These are phyloP conservation scores for Conticribra weissflogii DNA, from an alignment of 108 stramenopile species.

Conservation along the genomic window DNA sequence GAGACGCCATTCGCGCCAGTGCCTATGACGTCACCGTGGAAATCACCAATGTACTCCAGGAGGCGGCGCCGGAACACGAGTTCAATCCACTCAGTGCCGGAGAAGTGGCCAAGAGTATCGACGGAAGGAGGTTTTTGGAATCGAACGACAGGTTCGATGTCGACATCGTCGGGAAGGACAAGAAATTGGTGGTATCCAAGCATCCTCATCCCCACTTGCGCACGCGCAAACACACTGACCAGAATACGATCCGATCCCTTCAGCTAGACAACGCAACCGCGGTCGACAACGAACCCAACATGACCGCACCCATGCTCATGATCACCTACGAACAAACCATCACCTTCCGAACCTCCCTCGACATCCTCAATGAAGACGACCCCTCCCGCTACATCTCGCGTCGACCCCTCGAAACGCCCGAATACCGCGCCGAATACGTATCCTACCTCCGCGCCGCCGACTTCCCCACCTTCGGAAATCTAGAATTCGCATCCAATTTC, in stretches of 20 bases:
- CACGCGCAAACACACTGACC: no score
- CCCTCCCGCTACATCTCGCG: slow-evolving; percentile 35
- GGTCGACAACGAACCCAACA: background rate
- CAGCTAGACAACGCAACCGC: no score
- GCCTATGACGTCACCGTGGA: slow-evolving; percentile 32
- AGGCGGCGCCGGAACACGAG: slow-evolving; percentile 26
- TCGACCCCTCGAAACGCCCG: slow-evolving; percentile 46
- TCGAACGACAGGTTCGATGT: slow-evolving; percentile 3
- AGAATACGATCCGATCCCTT: no score
- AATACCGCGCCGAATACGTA: slow-evolving; percentile 50
- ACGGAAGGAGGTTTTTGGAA: slow-evolving; percentile 6
- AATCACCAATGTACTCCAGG: slow-evolving; percentile 16
- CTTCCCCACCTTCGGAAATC: slow-evolving; percentile 23
- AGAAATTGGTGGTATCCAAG: background rate
- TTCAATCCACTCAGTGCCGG: slow-evolving; percentile 32
- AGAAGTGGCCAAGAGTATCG: slow-evolving; percentile 16
- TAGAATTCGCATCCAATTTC: slow-evolving; percentile 36
- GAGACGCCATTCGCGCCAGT: slow-evolving; percentile 21
- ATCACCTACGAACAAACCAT: slow-evolving; percentile 35
- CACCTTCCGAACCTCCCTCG: slow-evolving; percentile 34
- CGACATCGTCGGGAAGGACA: background rate
- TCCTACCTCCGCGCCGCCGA: slow-evolving; percentile 37
- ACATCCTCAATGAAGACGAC: slow-evolving; percentile 38
- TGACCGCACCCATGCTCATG: slow-evolving; percentile 25
- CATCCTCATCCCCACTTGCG: no score